A percentile compares a stretch with the other conserved stretches of the same genome.
phyloP scores from a whole-genome alignment of 108 stramenopile genomes.

The Stephanodiscus minutulus region DNA sequence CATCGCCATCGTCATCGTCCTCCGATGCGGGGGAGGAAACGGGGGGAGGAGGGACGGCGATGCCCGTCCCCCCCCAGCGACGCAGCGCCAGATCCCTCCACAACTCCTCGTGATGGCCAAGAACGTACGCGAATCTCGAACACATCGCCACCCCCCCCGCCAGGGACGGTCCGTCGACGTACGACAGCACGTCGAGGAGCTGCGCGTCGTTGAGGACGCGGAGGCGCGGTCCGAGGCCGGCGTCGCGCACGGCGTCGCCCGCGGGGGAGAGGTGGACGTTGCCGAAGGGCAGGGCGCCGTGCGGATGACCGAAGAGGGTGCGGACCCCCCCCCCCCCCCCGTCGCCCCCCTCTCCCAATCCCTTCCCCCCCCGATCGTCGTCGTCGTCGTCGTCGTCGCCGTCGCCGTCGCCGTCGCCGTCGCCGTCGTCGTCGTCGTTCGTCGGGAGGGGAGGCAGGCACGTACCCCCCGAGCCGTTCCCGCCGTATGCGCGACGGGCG shows the following conservation, averaged over 20 bases:
- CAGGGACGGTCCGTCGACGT: conserved; percentile 60
- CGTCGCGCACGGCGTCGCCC: conserved; percentile 17
- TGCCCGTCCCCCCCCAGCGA: conserved; percentile 44
- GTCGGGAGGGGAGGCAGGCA: conserved; percentile 42
- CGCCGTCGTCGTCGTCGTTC: background rate
- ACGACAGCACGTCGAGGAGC: conserved; percentile 58
- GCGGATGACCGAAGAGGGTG: conserved; percentile 66
- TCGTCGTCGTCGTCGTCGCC: conserved; percentile 6
- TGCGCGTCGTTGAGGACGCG: conserved; percentile 53
- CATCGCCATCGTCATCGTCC: background rate
- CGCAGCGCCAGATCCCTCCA: conserved; percentile 83
- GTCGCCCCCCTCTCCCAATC: background rate
- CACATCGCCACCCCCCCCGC: conserved; percentile 42
- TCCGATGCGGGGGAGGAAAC: background rate
- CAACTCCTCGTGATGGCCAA: conserved; percentile 80
- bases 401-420: too few relatives aligned
- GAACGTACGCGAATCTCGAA: conserved; percentile 74
- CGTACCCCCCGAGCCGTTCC: conserved; percentile 37
- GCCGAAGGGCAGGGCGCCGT: conserved; percentile 76
- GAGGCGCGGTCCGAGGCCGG: conserved; percentile 27
- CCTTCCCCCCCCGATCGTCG: too few relatives aligned
- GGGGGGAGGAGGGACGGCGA: conserved; percentile 28
- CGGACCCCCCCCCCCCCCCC: conserved; percentile 23
- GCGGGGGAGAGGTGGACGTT: conserved; percentile 58
- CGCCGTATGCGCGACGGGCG: conserved; percentile 28